Evolutionary conservation across 805 yeast genomes (phyloP).

Genomic region (Monosporozyma solicola): DNA sequence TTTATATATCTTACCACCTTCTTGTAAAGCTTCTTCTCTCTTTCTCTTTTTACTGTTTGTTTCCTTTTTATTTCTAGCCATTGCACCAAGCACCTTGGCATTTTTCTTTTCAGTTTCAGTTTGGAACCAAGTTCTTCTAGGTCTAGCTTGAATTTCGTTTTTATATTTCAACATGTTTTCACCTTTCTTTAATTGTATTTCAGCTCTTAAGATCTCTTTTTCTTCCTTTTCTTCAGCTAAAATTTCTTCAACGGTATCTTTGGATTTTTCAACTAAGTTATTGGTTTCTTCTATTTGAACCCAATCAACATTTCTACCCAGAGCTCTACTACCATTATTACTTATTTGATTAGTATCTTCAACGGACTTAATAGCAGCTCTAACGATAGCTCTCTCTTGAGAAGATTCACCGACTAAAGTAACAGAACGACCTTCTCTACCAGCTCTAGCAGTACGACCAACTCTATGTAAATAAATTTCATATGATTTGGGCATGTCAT

Average conservation of each 20-base stretch:
- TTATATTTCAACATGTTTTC: slow-evolving; percentile 73
- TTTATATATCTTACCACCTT: slow-evolving; percentile 51
- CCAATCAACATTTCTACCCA: slow-evolving; percentile 95
- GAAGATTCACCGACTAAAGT: slow-evolving; percentile 89
- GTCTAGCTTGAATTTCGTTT: slow-evolving; percentile 78
- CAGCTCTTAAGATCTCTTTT: slow-evolving; percentile 80
- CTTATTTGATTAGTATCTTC: slow-evolving; percentile 32
- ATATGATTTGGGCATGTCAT: slow-evolving; percentile 88
- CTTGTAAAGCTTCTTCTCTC: slow-evolving; percentile 55
- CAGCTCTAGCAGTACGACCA: slow-evolving; percentile 99
- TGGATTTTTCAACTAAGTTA: slow-evolving; percentile 50
- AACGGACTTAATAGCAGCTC: slow-evolving; percentile 71
- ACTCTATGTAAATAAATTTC: slow-evolving; percentile 94
- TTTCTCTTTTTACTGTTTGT: slow-evolving; percentile 65
- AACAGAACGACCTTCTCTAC: slow-evolving; percentile 87
- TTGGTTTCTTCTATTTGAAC: slow-evolving; percentile 62
- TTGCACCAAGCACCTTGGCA: slow-evolving; percentile 29
- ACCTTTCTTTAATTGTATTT: slow-evolving; percentile 81
- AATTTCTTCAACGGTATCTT: slow-evolving; percentile 60
- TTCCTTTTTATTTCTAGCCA: slow-evolving; percentile 42
- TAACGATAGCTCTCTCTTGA: slow-evolving; percentile 85
- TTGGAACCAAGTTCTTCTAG: slow-evolving; percentile 96
- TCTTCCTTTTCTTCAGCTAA: slow-evolving; percentile 81
- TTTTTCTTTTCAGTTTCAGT: slow-evolving; percentile 36
- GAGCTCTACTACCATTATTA: slow-evolving; percentile 40